A percentile compares a stretch with the other conserved stretches of the same genome.
These are phyloP conservation scores for Cyathus striatus DNA, from an alignment of 768 basidiomycete species.

Conservation along the genomic window DNA sequence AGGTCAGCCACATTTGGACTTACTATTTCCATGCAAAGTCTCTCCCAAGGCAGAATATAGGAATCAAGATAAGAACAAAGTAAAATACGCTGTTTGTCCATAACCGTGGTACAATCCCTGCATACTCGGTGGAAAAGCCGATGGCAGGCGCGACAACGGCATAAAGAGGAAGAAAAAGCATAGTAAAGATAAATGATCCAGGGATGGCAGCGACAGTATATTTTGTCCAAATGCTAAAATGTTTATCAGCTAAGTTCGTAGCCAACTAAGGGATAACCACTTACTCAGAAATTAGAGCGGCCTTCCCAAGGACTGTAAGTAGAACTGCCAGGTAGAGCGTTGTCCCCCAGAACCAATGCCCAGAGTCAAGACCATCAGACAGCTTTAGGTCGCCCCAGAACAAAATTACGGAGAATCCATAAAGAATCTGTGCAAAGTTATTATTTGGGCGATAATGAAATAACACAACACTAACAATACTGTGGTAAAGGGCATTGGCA, in stretches of 20 bases:
- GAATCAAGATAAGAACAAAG: conserved; percentile 79
- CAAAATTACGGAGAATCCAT: conserved; percentile 80
- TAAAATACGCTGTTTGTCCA: conserved; percentile 91
- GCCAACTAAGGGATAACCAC: conserved; percentile 24
- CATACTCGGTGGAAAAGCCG: conserved; percentile 87
- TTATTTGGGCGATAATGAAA: conserved; percentile 2
- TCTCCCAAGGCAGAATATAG: conserved; percentile 76
- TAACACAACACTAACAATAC: conserved; percentile 49
- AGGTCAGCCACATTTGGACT: no score
- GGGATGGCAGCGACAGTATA: conserved; percentile 99
- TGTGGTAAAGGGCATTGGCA: conserved; percentile 85
- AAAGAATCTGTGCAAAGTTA: conserved; percentile 57
- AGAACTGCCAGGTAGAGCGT: conserved; percentile 92
- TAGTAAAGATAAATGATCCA: conserved; percentile 95
- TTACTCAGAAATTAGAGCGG: conserved; percentile 95
- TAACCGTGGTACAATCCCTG: conserved; percentile 82
- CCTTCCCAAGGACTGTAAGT: conserved; percentile 94
- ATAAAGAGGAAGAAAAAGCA: conserved; percentile 91
- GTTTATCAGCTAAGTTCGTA: neutral
- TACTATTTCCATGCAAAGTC: conserved; percentile 99
- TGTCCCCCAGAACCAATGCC: conserved; percentile 99
- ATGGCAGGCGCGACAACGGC: conserved; percentile 80
- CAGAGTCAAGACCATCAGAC: conserved; percentile 74
- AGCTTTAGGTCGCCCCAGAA: conserved; percentile 94
- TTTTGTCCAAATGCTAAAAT: conserved; percentile 92